Evolutionary conservation across 202 grass and related monocot genomes (phyloP), one percentile per base, ranked within the genome.

Genomic region (Digitaria exilis): DNA sequence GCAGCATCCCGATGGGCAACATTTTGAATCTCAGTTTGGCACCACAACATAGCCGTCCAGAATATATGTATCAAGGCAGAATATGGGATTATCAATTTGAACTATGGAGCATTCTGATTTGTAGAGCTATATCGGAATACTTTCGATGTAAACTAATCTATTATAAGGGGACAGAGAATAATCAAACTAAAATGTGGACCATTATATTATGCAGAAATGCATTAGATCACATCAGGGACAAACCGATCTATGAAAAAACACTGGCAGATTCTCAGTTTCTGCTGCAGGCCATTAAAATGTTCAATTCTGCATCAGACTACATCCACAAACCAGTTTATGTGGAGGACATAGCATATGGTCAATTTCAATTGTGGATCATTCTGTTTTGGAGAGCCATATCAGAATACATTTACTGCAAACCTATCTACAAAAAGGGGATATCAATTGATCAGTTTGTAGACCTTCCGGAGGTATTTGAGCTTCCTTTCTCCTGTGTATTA

Each of bases 81-180:
- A 24, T 22, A 67, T 1, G 19, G 21, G 4, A 67, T 67, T 41
- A 42, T 42, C 35, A 67, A n/a, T 65, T 39, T 21, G 32, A 65
- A 65, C 63, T 65, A 35, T 65, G 30, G 63, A 65, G 63, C 63
- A 65, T 65, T 65, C 32, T 65, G 32, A 65, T 65, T 65, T 65
- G 32, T 17, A 37, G 64, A 67, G 64, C 64, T 42, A 24, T 67
- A 22, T 42, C 32, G 4, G 64, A 67, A 42, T 67, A 42, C 64
- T 42, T 42, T 22, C 9, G 8, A 12, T 18, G 37, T 42, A 67
- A 42, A 42, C 64, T 42, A 67, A 42, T 22, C 2, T 67, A 67
- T 19, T 3, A 66, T 7, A 67, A 67, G 64, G 34, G 35, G 19
- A 22, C 14, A 67, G 35, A 0, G 5, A 24, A 3, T 67, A 7